Conservation (phyloP, 768 basidiomycete species). For the Kwoniella europaea region DNA sequence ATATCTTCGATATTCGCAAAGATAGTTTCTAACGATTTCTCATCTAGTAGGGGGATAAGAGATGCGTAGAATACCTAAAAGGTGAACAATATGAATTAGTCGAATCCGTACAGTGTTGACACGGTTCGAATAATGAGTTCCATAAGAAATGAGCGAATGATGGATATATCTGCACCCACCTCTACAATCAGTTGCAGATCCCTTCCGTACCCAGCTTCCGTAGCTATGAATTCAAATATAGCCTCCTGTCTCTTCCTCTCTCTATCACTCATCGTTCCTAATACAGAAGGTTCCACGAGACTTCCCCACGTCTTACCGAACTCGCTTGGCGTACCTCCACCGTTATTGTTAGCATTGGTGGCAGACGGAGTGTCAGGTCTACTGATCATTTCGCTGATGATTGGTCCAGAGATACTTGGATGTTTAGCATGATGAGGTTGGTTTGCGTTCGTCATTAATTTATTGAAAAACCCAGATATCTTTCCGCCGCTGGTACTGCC, state of each 20-base stretch:
- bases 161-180: too few relatives aligned
- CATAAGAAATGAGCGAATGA: background rate
- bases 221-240: conserved; percentile 92
- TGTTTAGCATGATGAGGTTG: conserved; percentile 28
- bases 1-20: conserved; percentile 96
- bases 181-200: conserved; percentile 90
- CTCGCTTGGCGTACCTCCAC: background rate
- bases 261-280: conserved; percentile 75
- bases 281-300: conserved; percentile 78
- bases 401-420: conserved; percentile 68
- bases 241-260: conserved; percentile 91
- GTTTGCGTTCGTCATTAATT: conserved; percentile 36
- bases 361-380: conserved; percentile 8
- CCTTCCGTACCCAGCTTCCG: conserved; percentile 86
- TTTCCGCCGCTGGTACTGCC: conserved; percentile 23
- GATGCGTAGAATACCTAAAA: conserved; percentile 81
- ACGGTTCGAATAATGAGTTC: background rate
- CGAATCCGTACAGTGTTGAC: background rate
- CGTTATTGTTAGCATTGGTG: background rate
- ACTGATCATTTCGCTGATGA: conserved; percentile 25
- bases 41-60: conserved; percentile 69
- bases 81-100: background rate
- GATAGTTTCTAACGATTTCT: conserved; percentile 77
- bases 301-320: conserved; percentile 83
- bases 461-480: conserved; percentile 44